Base-by-base conservation (phyloP, 352 stramenopile genomes). In the Pythium sp. region DNA sequence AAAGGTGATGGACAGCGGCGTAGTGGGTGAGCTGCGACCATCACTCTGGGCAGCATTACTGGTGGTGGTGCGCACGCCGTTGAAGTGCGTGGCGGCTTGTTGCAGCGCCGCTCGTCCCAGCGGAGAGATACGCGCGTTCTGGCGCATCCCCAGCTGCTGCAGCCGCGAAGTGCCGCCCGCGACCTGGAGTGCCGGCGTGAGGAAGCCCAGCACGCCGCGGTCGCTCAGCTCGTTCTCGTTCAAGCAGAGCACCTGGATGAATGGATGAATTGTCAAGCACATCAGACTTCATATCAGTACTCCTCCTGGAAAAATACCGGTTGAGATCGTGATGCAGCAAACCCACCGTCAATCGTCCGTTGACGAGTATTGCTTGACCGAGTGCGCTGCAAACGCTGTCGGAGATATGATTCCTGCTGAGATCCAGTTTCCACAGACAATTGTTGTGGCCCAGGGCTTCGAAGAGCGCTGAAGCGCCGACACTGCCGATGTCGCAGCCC, bases 361-460 rank as follows among this genome's bases (percentile, higher is more conserved):
- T 80, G 34, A 49, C 47, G 24, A 89, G 58, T 5, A 93, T 71
- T 38, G 75, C 67, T 14, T 70, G 68, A 0, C 73, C 58, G 12
- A 93, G 54, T 41, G 73, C 65, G 2, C 72, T 61, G 65, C 78
- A 90, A 4, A 73, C 71, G 72, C 70, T 74, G 69, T 93, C 83
- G 12, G 73, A 73, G 36, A 93, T 69, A 70, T 87, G 79, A 62
- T 93, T 93, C 49, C 73, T 60, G 62, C 80, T 91, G 24, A 93
- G 64, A 53, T 93, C 85, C 47, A 93, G 73, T 61, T 93, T 93
- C 80, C 85, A 90, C 12, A 93, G 76, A 49, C 66, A 67, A 51
- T 69, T 72, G 51, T 80, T 87, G 73, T 79, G 71, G 3, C 43
- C 66, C 36, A 91, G 62, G 1, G 80, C 78, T 62, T 91, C 81